Conservation (phyloP, 1,284 basidiomycete species). For the Afroboletus lepidellus region DNA sequence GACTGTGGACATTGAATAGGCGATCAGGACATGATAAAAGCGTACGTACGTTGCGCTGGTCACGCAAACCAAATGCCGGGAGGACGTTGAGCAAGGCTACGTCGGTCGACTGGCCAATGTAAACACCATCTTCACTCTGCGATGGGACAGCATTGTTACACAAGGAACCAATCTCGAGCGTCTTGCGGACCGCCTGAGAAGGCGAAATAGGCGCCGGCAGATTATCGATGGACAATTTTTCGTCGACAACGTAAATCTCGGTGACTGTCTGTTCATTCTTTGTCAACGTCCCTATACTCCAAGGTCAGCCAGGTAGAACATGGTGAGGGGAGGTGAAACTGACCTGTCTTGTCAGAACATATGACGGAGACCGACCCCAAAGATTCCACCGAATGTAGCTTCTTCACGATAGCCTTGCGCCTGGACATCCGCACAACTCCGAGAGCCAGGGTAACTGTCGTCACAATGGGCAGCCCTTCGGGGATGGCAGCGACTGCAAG, state of each 20-base stretch:
- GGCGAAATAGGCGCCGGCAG: constrained; percentile 31
- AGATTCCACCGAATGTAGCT: constrained; percentile 92
- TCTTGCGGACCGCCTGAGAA: constrained; percentile 59
- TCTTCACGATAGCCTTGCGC: constrained; percentile 95
- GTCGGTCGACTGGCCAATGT: constrained; percentile 90
- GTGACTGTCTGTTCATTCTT: constrained; percentile 96
- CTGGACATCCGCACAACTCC: constrained; percentile 94
- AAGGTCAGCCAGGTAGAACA: constrained; percentile 4
- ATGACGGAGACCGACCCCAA: constrained; percentile 94
- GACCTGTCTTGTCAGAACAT: constrained; percentile 95
- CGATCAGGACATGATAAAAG: constrained; percentile 3
- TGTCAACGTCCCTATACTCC: constrained; percentile 79
- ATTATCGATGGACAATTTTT: constrained; percentile 65
- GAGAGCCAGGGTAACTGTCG: constrained; percentile 93
- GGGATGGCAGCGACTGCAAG: constrained; percentile 97
- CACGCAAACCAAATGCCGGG: constrained; percentile 65
- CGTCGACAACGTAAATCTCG: constrained; percentile 85
- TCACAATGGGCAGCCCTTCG: constrained; percentile 95
- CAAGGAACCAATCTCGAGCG: constrained; percentile 63
- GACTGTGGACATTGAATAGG: constrained; percentile 37
- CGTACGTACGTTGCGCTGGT: constrained; percentile 67
- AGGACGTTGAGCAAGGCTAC: constrained; percentile 88
- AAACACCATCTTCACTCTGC: constrained; percentile 70
- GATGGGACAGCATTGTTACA: constrained; percentile 72
- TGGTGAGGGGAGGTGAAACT: constrained; percentile 17